These are phyloP conservation scores for Fusarium heterosporum DNA, from an alignment of 2,329 filamentous ascomycete genomes.

Conservation along the genomic window DNA sequence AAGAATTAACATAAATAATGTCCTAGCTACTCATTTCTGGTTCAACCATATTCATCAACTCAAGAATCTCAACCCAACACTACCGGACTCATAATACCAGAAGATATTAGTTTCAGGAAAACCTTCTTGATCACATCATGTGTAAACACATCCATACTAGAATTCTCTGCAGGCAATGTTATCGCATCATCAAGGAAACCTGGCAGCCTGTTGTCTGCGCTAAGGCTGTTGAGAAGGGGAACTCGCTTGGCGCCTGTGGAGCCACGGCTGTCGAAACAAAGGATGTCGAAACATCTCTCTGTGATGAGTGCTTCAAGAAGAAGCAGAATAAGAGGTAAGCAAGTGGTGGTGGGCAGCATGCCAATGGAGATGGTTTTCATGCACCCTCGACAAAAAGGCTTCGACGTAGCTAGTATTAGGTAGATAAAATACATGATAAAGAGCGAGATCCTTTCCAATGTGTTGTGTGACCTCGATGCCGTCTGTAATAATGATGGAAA, in stretches of 20 bases:
- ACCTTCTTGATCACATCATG: neutral
- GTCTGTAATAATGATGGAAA: too few relatives aligned
- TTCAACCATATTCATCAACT: neutral
- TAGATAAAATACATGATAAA: neutral
- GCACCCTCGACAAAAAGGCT: neutral
- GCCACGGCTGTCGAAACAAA: neutral
- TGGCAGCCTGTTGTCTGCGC: neutral
- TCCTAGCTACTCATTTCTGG: too few relatives aligned
- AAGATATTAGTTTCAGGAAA: neutral
- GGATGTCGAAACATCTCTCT: neutral
- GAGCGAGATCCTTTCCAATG: too few relatives aligned
- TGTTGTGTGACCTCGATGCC: too few relatives aligned
- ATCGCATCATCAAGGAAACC: neutral
- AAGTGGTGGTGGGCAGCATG: fast-evolving
- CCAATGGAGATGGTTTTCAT: neutral
- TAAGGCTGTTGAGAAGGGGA: neutral
- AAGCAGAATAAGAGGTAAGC: slow-evolving; percentile 2
- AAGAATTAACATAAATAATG: neutral
- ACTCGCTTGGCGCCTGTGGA: neutral
- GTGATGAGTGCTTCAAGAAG: neutral
- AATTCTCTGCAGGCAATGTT: slow-evolving; percentile 3
- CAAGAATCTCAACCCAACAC: neutral
- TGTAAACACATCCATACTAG: neutral
- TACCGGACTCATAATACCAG: neutral
- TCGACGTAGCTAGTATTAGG: neutral